phyloP scores from a whole-genome alignment of 768 basidiomycete species.

The Gloeostereum incarnatum region DNA sequence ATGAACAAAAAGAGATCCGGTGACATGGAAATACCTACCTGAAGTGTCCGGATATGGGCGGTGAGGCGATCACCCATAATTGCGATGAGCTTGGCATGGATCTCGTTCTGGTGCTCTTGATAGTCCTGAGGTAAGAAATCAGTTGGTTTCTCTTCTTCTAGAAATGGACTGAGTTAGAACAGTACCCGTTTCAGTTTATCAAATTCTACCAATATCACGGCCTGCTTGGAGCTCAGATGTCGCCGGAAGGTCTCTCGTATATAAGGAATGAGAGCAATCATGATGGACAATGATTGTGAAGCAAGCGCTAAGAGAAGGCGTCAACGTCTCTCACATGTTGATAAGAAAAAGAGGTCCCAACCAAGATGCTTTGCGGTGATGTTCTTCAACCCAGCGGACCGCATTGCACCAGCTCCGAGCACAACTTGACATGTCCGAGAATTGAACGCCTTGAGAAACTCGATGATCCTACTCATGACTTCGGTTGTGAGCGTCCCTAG shows the following conservation, averaged over 20 bases:
- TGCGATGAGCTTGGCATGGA: constrained; percentile 92
- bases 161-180: neutral
- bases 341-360: constrained; percentile 20
- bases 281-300: constrained; percentile 90
- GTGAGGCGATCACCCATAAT: constrained; percentile 95
- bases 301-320: constrained; percentile 60
- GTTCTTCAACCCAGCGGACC: constrained; percentile 93
- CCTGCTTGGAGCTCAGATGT: constrained; percentile 90
- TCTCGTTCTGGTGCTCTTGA: constrained; percentile 99
- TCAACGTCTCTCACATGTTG: constrained; percentile 6
- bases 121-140: constrained; percentile 65
- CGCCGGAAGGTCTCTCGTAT: constrained; percentile 91
- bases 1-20: constrained; percentile 1
- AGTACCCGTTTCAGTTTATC: constrained; percentile 94
- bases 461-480: constrained; percentile 89
- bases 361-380: constrained; percentile 98
- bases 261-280: constrained; percentile 91
- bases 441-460: constrained; percentile 96
- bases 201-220: constrained; percentile 95
- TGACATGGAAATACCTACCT: constrained; percentile 34
- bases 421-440: constrained; percentile 98
- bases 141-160: neutral
- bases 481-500: constrained; percentile 86
- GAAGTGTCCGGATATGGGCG: constrained; percentile 77
- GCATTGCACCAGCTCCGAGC: constrained; percentile 97